phyloP scores from a whole-genome alignment of 192 early-diverging fungal genomes.

The Kickxella alabastrina region DNA sequence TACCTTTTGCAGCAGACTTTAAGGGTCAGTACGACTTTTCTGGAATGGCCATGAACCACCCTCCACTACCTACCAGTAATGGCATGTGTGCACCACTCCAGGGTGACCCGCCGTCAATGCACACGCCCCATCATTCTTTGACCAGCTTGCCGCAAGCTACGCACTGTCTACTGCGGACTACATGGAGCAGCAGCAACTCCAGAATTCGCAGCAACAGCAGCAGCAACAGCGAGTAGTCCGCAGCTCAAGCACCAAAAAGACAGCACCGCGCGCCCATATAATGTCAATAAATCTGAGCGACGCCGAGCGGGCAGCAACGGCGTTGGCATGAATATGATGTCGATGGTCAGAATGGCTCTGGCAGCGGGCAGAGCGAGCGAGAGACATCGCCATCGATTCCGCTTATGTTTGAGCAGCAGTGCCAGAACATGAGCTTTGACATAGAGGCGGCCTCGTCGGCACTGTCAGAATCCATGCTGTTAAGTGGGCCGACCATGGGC shows the following conservation, averaged over 20 bases:
- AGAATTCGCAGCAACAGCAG: constrained; percentile 4
- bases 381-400: constrained; percentile 34
- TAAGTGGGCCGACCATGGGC: not conserved
- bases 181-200: not conserved
- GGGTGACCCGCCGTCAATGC: not conserved
- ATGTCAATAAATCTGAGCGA: constrained; percentile 17
- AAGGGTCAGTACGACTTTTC: constrained; percentile 26
- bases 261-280: constrained; percentile 29
- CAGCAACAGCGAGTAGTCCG: constrained; percentile 30
- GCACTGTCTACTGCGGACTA: constrained; percentile 8
- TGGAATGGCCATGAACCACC: constrained; percentile 28
- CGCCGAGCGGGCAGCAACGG: constrained; percentile 2
- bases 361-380: constrained; percentile 11
- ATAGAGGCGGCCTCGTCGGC: constrained; percentile 1
- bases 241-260: constrained; percentile 18
- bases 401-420: constrained; percentile 28
- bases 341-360: not conserved
- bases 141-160: constrained; percentile 24
- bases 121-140: constrained; percentile 9
- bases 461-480: not conserved
- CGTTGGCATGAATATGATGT: constrained; percentile 8
- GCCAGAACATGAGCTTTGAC: not conserved
- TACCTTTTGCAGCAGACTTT: not conserved
- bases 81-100: not conserved
- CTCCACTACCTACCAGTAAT: constrained; percentile 5